phyloP scores from a whole-genome alignment of 2,329 filamentous ascomycete genomes.

The Penicillium sp. region DNA sequence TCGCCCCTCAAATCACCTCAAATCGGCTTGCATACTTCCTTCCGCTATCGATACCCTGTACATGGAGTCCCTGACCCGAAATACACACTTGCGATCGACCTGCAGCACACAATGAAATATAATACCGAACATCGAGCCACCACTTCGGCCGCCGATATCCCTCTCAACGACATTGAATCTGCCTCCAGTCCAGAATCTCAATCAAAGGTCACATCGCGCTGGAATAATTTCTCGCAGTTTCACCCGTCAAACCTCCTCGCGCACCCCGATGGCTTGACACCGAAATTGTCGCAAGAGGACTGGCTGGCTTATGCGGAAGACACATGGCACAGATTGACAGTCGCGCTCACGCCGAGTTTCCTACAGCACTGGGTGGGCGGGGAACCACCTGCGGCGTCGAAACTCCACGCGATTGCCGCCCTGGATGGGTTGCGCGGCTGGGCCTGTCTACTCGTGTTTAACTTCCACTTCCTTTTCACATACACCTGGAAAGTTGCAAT shows the following conservation, averaged over 20 bases:
- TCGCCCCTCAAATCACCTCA: neutral
- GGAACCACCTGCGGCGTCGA: conserved; percentile 27
- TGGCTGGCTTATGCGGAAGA: conserved; percentile 29
- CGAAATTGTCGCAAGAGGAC: conserved; percentile 24
- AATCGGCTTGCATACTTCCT: neutral
- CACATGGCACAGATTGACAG: conserved; percentile 25
- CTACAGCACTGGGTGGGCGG: conserved; percentile 37
- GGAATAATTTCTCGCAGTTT: conserved; percentile 28
- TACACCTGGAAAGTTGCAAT: conserved; percentile 45
- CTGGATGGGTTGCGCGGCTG: conserved; percentile 48
- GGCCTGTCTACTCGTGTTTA: conserved; percentile 49
- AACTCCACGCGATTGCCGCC: conserved; percentile 42
- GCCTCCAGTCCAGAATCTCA: conserved; percentile 10
- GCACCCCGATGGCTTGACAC: conserved; percentile 17
- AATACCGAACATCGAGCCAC: conserved; percentile 17
- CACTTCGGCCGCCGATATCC: conserved; percentile 29
- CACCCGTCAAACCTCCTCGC: conserved; percentile 27
- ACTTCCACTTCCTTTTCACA: conserved; percentile 49
- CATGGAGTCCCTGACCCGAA: conserved; percentile 3
- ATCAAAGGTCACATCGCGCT: conserved; percentile 15
- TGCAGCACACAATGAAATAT: conserved; percentile 16
- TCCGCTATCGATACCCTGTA: neutral
- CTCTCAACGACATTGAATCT: conserved; percentile 33
- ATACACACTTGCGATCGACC: conserved; percentile 6
- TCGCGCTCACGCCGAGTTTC: conserved; percentile 40